Base-by-base conservation (phyloP, 108 stramenopile genomes). In the Nannochloropsis gaditana region DNA sequence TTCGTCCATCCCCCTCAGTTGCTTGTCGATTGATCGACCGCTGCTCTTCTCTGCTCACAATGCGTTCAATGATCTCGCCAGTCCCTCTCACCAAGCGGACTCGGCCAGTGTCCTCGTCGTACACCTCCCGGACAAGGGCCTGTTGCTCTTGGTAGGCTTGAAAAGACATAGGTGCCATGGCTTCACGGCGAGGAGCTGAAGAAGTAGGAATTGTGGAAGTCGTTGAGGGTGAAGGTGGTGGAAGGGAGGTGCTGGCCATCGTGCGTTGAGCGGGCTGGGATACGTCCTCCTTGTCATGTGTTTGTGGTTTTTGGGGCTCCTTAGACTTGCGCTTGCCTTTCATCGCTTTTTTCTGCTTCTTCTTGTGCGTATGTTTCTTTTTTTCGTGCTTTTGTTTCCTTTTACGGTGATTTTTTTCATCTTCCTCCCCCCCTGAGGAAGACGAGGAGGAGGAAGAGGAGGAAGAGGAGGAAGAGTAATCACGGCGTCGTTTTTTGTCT, bases 61-160 rank as follows among this genome's bases (percentile, higher is more conserved):
- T 95, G 6, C 94, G 88, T 84, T 96, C 96, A 79, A 96, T 92
- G 41, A 96, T 94, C 91, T 96, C 96, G 10, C 96, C 96, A 10
- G 90, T 95, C 9, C 96, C 96, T n/a, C 93, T 90, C 9, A 96
- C 93, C 47, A 93, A 86, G 42, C 96, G 86, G 41, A 47, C 83
- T 79, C 96, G 85, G 15, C 96, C 96, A 11, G 92, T 93, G 80
- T 93, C 87, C 42, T 92, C 92, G 90, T 96, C 96, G 83, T 93
- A 92, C 10, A 94, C 96, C 86, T 96, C 93, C 81, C 96, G 90
- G 6, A 96, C 84, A 42, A 88, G 81, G 2, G 90, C 89, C 86
- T 95, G 95, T 42, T 94, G 84, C n/a, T 86, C 84, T 43, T 91
- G 92, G 90, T 96, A 95, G 88, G 95, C 90, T 83, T 91, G 92